These are phyloP conservation scores for Elsinoe ampelina DNA, from an alignment of 2,329 filamentous ascomycete genomes.

Conservation along the genomic window DNA sequence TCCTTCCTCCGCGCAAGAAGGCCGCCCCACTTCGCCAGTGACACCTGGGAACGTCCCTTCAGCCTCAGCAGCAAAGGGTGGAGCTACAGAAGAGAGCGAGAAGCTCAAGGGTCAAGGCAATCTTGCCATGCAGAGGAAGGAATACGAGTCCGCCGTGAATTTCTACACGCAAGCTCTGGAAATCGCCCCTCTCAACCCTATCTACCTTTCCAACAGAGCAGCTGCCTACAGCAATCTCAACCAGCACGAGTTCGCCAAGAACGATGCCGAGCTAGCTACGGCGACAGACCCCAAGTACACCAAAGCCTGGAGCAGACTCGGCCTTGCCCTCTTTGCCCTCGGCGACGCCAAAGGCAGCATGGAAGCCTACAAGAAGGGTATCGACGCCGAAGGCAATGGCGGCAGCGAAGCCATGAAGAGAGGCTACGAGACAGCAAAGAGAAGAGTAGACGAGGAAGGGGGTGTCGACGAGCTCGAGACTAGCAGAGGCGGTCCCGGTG, in stretches of 20 bases:
- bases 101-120: conserved; percentile 84
- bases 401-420: conserved; percentile 97
- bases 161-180: conserved; percentile 80
- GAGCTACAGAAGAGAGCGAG: conserved; percentile 68
- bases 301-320: conserved; percentile 92
- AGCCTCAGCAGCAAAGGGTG: conserved; percentile 30
- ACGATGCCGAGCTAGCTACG: conserved; percentile 86
- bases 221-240: conserved; percentile 80
- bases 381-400: conserved; percentile 86
- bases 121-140: conserved; percentile 87
- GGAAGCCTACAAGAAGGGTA: conserved; percentile 89
- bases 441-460: conserved; percentile 72
- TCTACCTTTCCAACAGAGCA: conserved; percentile 95
- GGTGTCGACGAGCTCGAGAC: conserved; percentile 28
- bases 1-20: conserved; percentile 27
- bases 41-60: conserved; percentile 39
- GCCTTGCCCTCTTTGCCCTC: conserved; percentile 81
- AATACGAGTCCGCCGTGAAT: conserved; percentile 73
- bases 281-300: conserved; percentile 85
- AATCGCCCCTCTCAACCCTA: conserved; percentile 75
- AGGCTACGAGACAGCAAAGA: conserved; percentile 87
- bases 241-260: conserved; percentile 73
- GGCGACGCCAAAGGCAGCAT: conserved; percentile 85
- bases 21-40: conserved; percentile 23
- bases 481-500: conserved; percentile 26